These are phyloP conservation scores for Chaetoceros muelleri DNA, from an alignment of 108 stramenopile genomes.

Conservation along the genomic window DNA sequence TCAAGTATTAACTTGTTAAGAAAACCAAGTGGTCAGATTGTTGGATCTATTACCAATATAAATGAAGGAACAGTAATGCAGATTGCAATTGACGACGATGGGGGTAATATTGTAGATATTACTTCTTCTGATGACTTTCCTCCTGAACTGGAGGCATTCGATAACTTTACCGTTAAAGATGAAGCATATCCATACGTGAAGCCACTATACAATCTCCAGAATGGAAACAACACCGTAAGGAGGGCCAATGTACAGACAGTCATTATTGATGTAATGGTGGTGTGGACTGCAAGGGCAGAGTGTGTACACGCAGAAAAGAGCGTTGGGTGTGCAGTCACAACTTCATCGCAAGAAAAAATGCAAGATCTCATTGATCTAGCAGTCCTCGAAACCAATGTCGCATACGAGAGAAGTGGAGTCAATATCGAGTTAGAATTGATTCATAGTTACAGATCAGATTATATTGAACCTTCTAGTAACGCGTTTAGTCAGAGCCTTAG, in stretches of 20 bases:
- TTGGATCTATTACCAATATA: not conserved
- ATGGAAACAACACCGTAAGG: not conserved
- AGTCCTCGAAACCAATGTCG: conserved; percentile 10
- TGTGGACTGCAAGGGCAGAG: conserved; percentile 5
- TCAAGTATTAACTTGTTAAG: too few species aligned
- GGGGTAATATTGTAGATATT: not conserved
- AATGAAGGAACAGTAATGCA: not conserved
- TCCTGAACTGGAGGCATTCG: not conserved
- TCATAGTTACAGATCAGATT: not conserved
- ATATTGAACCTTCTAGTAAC: not conserved
- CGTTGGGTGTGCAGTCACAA: not conserved
- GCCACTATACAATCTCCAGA: not conserved
- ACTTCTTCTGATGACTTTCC: not conserved
- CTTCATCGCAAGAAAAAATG: not conserved
- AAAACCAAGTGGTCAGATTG: not conserved
- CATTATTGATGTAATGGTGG: conserved; percentile 6
- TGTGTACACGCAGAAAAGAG: not conserved
- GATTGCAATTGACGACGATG: not conserved
- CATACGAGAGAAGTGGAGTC: conserved; percentile 4
- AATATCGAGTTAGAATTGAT: conserved; percentile 1
- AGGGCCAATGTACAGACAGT: not conserved
- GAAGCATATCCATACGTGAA: not conserved
- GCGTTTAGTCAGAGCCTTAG: not conserved
- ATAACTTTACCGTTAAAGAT: too few species aligned
- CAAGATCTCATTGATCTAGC: conserved; percentile 2